phyloP scores from a whole-genome alignment of 1,284 basidiomycete genomes.

The Cryptococcus sp. region DNA sequence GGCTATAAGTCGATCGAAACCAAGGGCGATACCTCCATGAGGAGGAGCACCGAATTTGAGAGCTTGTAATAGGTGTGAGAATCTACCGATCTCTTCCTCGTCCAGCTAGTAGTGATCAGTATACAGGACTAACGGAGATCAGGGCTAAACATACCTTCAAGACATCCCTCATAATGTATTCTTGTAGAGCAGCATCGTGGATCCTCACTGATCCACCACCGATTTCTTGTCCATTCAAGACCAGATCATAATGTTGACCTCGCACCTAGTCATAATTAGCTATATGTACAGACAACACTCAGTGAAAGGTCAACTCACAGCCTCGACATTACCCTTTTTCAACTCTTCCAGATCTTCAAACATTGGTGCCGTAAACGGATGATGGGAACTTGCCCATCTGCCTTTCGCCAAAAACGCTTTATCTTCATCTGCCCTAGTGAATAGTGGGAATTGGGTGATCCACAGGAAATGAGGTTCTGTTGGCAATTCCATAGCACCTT shows the following conservation, averaged over 20 bases:
- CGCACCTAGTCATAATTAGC: conserved; percentile 57
- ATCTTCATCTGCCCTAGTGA: conserved; percentile 80
- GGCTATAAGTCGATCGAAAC: conserved; percentile 89
- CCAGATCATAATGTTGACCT: conserved; percentile 95
- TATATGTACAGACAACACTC: background rate
- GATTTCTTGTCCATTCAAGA: conserved; percentile 90
- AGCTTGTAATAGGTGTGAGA: conserved; percentile 78
- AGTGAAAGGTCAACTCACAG: conserved; percentile 50
- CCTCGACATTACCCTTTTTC: conserved; percentile 61
- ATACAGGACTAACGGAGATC: background rate
- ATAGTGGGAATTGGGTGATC: conserved; percentile 94
- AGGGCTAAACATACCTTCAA: conserved; percentile 59
- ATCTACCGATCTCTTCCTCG: conserved; percentile 66
- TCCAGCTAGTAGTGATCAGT: conserved; percentile 55
- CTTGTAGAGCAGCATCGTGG: conserved; percentile 80
- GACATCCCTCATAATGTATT: conserved; percentile 70
- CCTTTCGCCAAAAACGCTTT: conserved; percentile 79
- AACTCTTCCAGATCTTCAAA: conserved; percentile 73
- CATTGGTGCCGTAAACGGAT: conserved; percentile 96
- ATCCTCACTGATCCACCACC: conserved; percentile 90
- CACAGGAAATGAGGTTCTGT: conserved; percentile 76
- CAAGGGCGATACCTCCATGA: conserved; percentile 90
- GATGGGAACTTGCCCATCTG: conserved; percentile 85
- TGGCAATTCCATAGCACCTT: conserved; percentile 56
- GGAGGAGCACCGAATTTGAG: conserved; percentile 85